These are phyloP conservation scores for Plenodomus biglobosus DNA, from an alignment of 2,329 filamentous ascomycete species.

Conservation along the genomic window DNA sequence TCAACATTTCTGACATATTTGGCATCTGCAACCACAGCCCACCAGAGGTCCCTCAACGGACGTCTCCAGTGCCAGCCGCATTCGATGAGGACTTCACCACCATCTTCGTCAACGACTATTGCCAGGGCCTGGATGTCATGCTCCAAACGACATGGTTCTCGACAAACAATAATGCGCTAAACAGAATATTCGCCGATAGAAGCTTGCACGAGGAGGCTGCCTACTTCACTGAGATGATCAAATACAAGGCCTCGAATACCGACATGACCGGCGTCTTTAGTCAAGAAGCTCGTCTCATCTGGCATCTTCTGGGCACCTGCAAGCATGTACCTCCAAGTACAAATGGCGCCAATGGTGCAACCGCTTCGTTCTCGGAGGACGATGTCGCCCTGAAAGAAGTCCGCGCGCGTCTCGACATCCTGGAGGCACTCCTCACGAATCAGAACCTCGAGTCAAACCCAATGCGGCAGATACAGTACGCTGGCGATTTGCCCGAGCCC, in stretches of 20 bases:
- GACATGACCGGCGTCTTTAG: constrained; percentile 49
- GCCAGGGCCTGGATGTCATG: constrained; percentile 36
- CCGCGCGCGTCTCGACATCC: constrained; percentile 67
- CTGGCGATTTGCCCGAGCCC: constrained; percentile 45
- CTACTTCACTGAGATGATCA: constrained; percentile 40
- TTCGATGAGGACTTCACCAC: constrained; percentile 37
- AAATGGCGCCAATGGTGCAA: constrained; percentile 47
- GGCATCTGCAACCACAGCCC: constrained; percentile 40
- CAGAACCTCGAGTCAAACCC: constrained; percentile 63
- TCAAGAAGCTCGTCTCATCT: constrained; percentile 62
- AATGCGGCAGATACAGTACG: constrained; percentile 54
- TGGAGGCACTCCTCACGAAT: constrained; percentile 76
- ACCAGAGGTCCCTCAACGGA: constrained; percentile 38
- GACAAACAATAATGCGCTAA: constrained; percentile 52
- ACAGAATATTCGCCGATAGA: constrained; percentile 54
- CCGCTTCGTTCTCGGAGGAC: constrained; percentile 42
- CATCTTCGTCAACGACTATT: constrained; percentile 42
- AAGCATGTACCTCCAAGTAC: constrained; percentile 42
- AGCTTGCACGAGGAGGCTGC: constrained; percentile 39
- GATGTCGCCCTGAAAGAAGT: constrained; percentile 66
- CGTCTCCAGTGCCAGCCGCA: constrained; percentile 28
- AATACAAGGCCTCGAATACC: constrained; percentile 23
- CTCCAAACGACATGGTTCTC: constrained; percentile 82
- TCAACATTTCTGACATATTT: constrained; percentile 39
- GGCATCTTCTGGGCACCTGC: constrained; percentile 60